phyloP scores from a whole-genome alignment of 2,329 filamentous ascomycete species.

The Aspergillus uvarum region DNA sequence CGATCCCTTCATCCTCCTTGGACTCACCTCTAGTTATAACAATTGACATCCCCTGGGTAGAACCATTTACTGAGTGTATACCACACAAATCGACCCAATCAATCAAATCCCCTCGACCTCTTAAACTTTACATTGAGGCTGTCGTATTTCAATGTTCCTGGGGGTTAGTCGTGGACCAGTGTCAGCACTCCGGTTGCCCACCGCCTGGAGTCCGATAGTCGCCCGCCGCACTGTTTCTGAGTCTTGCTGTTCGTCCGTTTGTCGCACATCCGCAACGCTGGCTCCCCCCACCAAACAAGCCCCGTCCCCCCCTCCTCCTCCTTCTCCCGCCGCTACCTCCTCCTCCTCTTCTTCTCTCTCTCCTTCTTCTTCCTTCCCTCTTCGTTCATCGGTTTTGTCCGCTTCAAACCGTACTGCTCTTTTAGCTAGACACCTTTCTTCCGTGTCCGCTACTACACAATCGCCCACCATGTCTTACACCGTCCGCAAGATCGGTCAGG shows the following conservation, averaged over 20 bases:
- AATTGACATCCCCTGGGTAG: neutral
- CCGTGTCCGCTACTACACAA: constrained; percentile 30
- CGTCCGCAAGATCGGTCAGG: constrained; percentile 81
- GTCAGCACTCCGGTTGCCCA: constrained; percentile 32
- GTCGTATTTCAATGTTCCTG: constrained; percentile 3
- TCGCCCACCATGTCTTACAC: constrained; percentile 57
- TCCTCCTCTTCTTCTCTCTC: constrained; percentile 25
- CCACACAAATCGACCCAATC: neutral
- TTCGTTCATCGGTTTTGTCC: constrained; percentile 22
- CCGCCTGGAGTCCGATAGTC: constrained; percentile 31
- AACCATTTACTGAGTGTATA: neutral
- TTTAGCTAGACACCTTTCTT: constrained; percentile 51
- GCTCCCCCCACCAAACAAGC: constrained; percentile 42
- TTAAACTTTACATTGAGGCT: too few species aligned
- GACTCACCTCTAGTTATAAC: neutral
- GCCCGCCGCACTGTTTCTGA: constrained; percentile 10
- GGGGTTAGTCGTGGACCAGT: neutral
- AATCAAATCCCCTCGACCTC: neutral
- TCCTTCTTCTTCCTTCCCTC: constrained; percentile 24
- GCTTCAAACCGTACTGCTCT: constrained; percentile 42
- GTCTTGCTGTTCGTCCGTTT: constrained; percentile 25
- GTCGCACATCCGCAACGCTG: constrained; percentile 41
- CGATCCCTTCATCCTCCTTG: neutral
- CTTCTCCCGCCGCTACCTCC: constrained; percentile 19
- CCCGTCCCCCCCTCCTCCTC: constrained; percentile 28